Evolutionary conservation across 768 basidiomycete species (phyloP), one percentile per base, ranked within the genome.

Genomic region (Cystobasidium ongulense): DNA sequence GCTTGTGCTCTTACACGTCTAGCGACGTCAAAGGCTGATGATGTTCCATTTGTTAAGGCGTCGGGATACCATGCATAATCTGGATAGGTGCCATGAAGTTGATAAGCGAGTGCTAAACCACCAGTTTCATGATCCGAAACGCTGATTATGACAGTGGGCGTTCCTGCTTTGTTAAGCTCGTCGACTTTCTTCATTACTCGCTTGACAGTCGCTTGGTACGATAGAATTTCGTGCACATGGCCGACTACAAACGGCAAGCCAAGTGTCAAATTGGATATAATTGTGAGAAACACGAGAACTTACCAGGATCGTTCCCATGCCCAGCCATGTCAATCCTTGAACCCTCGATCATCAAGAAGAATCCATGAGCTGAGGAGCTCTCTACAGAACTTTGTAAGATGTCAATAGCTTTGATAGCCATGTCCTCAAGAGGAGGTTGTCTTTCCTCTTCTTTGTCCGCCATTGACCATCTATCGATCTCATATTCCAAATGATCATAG

Each of bases 121-220:
- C 79, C 79, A 11, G 79, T 79, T 64, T 79, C 78, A 62, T 80
- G 79, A 41, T 79, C 79, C 1, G 75, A 75, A 1, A 78, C 77
- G n/a, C 75, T 76, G 63, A 80, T 68, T 36, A 80, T 35, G 41
- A 78, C 23, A 11, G 78, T 78, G 41, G 74, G 72, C 4, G 52
- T 72, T 2, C 78, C 76, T 8, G 63, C 54, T 13, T 73, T 72
- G 53, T 77, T 78, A 27, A 75, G 62, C 2, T 63, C 25, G 10
- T 63, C 46, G 23, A 79, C 77, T 59, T 72, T 76, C n/a, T 61
- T 11, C 59, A 73, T 71, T n/a, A 80, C 77, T 62, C 62, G 68
- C 18, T 38, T 50, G 0, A 79, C 79, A 3, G 79, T 76, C 23
- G 61, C 41, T 53, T 78, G 78, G 46, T 80, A 80, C 11, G 76